Evolutionary conservation across 176 grass and related monocot genomes (phyloP).

Genomic region (Leersia perrieri): DNA sequence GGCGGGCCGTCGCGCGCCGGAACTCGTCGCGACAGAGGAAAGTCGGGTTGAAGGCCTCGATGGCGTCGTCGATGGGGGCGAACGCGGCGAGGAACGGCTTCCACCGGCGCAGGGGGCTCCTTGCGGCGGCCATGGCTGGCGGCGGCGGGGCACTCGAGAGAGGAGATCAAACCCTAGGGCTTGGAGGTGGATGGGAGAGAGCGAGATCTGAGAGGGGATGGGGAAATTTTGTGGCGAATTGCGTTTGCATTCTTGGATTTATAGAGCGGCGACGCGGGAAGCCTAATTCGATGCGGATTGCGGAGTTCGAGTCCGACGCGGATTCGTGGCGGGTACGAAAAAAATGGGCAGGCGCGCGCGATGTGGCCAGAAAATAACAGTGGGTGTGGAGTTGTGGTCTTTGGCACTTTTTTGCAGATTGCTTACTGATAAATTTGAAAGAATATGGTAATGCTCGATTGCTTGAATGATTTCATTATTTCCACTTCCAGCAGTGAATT

Average conservation of each 20-base stretch:
- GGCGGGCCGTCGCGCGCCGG: not conserved
- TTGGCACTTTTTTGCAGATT: not conserved
- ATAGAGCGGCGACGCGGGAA: not conserved
- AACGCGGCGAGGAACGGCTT: not conserved
- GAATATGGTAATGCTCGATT: not conserved
- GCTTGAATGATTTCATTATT: not conserved
- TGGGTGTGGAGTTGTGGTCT: too few species aligned
- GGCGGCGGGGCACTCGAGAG: not conserved
- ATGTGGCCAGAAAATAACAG: too few species aligned
- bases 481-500: too few species aligned
- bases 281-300: not conserved
- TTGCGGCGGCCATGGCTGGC: not conserved
- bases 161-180: not conserved
- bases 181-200: not conserved
- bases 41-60: not conserved
- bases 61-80: not conserved
- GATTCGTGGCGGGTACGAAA: not conserved
- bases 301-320: not conserved
- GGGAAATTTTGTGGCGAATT: too few species aligned
- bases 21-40: not conserved
- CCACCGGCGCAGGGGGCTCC: not conserved
- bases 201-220: not conserved
- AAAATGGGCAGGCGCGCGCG: too few species aligned
- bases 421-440: not conserved
- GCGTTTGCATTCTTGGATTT: not conserved